Evolutionary conservation across 257 asterid species (phyloP).

Genomic region (Mentha longifolia): DNA sequence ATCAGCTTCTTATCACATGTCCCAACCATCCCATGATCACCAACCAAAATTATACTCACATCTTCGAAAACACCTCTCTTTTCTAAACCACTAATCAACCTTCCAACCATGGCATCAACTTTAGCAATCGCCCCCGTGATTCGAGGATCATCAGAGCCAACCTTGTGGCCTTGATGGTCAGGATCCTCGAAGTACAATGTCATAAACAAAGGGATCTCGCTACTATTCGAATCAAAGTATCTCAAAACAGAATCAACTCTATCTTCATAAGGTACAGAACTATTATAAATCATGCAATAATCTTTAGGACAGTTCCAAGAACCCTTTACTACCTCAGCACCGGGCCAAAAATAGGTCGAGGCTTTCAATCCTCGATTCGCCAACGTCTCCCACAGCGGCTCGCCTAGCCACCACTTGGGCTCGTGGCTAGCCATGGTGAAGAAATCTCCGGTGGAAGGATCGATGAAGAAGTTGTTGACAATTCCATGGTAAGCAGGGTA

Average conservation of each 20-base stretch:
- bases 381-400: constrained; percentile 83
- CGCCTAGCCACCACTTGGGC: constrained; percentile 85
- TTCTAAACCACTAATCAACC: constrained; percentile 65
- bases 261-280: constrained; percentile 58
- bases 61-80: constrained; percentile 69
- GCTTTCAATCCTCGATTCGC: constrained; percentile 64
- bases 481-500: constrained; percentile 85
- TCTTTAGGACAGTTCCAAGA: constrained; percentile 62
- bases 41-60: constrained; percentile 61
- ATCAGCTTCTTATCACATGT: constrained; percentile 73
- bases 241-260: constrained; percentile 69
- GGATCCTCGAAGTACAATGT: constrained; percentile 76
- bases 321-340: constrained; percentile 74
- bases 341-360: constrained; percentile 75
- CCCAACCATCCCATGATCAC: constrained; percentile 90
- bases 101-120: constrained; percentile 65
- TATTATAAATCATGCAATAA: constrained; percentile 53
- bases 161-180: constrained; percentile 75
- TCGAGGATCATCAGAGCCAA: constrained; percentile 72
- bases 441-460: constrained; percentile 53
- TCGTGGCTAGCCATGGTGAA: constrained; percentile 67
- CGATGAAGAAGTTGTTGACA: constrained; percentile 61
- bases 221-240: constrained; percentile 60
- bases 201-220: constrained; percentile 69
- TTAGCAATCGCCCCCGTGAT: constrained; percentile 60